Evolutionary conservation across 1,284 basidiomycete species (phyloP).

Genomic region (Ceratobasidium sp.): DNA sequence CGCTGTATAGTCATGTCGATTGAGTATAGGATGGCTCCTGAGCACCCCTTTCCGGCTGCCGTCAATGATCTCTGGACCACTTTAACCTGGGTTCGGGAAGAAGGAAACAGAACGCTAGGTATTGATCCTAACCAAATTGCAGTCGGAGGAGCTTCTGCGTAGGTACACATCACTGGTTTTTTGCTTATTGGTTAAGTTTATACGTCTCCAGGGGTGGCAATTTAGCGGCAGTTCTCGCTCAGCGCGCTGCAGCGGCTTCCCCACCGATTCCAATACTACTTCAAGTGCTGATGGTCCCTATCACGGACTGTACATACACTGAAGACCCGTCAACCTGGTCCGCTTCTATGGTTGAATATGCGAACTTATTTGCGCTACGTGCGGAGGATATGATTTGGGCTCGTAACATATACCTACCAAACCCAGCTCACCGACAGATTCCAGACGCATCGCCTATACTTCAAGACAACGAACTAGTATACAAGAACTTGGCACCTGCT

Average conservation of each 20-base stretch:
- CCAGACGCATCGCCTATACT: constrained; percentile 76
- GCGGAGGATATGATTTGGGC: constrained; percentile 77
- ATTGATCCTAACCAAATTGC: constrained; percentile 48
- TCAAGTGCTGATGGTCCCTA: constrained; percentile 73
- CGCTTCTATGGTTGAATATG: constrained; percentile 64
- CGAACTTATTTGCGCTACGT: constrained; percentile 64
- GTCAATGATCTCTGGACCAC: constrained; percentile 74
- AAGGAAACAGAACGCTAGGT: constrained; percentile 54
- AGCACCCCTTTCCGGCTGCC: constrained; percentile 74
- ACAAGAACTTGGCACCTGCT: constrained; percentile 61
- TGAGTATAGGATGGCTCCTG: constrained; percentile 77
- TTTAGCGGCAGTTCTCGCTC: constrained; percentile 68
- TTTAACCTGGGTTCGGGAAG: constrained; percentile 64
- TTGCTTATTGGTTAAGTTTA: not conserved
- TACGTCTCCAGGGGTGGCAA: constrained; percentile 63
- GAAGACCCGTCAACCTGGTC: constrained; percentile 34
- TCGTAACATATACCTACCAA: constrained; percentile 69
- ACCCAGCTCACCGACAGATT: constrained; percentile 62
- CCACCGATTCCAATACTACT: constrained; percentile 66
- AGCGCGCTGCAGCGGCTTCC: constrained; percentile 62
- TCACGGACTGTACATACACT: constrained; percentile 70
- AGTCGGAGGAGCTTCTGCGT: constrained; percentile 5
- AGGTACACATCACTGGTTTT: not conserved
- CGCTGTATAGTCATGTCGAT: constrained; percentile 65
- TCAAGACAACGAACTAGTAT: constrained; percentile 60